A percentile compares a stretch with the other conserved stretches of the same genome.
phyloP scores from a whole-genome alignment of 2,329 filamentous ascomycete species.

The Purpureocillium lavendulum region DNA sequence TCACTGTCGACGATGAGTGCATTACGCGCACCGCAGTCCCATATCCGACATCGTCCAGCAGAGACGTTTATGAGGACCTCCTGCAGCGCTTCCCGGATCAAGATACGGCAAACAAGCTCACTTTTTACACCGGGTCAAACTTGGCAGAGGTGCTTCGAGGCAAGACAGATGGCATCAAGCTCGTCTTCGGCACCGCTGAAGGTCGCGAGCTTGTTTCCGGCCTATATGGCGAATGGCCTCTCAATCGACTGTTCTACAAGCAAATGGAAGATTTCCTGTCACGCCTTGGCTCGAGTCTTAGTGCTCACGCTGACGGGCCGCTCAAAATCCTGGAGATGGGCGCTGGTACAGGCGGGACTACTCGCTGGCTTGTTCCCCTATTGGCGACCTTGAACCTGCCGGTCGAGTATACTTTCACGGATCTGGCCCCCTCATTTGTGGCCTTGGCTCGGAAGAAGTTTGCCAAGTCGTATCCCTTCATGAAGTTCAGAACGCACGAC shows the following conservation, averaged over 20 bases:
- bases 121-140: constrained; percentile 15
- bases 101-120: constrained; percentile 8
- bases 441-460: constrained; percentile 5
- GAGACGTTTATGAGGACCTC: constrained; percentile 3
- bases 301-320: neutral
- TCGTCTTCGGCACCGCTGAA: constrained; percentile 28
- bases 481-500: constrained; percentile 6
- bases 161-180: constrained; percentile 24
- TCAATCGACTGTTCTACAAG: constrained; percentile 22
- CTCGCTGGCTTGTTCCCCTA: constrained; percentile 16
- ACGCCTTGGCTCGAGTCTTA: constrained; percentile 1
- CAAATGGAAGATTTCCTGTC: constrained; percentile 24
- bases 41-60: neutral
- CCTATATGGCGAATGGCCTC: constrained; percentile 25
- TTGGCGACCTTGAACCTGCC: constrained; percentile 21
- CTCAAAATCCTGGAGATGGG: constrained; percentile 20
- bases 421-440: constrained; percentile 18
- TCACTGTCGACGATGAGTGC: constrained; percentile 2
- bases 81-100: constrained; percentile 3
- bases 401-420: constrained; percentile 30
- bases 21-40: constrained; percentile 6
- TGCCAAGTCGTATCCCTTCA: constrained; percentile 5
- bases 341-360: constrained; percentile 23
- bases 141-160: constrained; percentile 21
- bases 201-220: constrained; percentile 23